phyloP scores from a whole-genome alignment of 1,139 yeast genomes.

The Blastobotrys niveus region DNA sequence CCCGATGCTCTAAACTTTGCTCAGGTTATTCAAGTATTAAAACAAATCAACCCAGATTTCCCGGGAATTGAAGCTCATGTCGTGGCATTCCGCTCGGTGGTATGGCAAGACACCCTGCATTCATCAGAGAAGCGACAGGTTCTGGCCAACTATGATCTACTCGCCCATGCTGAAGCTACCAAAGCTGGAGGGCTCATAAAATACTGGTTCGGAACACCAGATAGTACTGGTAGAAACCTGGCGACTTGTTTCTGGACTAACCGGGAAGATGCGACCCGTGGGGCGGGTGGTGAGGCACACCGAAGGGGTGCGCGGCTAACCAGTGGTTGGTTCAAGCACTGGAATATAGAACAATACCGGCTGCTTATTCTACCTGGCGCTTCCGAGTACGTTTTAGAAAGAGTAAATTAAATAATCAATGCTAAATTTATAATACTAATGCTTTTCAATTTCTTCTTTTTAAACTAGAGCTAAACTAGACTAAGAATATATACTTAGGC shows the following conservation, averaged over 20 bases:
- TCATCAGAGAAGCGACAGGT: conserved; percentile 18
- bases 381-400: conserved; percentile 8
- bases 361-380: conserved; percentile 16
- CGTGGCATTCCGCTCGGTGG: conserved; percentile 17
- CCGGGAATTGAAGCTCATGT: conserved; percentile 14
- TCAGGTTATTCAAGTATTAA: conserved; percentile 10
- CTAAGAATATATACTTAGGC: conserved; percentile 3
- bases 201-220: conserved; percentile 24
- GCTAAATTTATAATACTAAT: not conserved
- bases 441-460: not conserved
- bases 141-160: conserved; percentile 20
- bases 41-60: conserved; percentile 10
- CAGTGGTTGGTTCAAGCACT: conserved; percentile 20
- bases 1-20: conserved; percentile 14
- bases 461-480: not conserved
- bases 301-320: conserved; percentile 20
- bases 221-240: conserved; percentile 19
- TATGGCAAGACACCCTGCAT: conserved; percentile 14
- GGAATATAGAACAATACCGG: conserved; percentile 20
- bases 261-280: conserved; percentile 18
- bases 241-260: conserved; percentile 22
- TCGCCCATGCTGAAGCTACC: conserved; percentile 21
- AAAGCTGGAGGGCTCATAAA: conserved; percentile 21
- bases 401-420: too few species aligned
- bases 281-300: conserved; percentile 21